Evolutionary conservation across 192 early-diverging fungal genomes (phyloP), one percentile per base, ranked within the genome.

Genomic region (Podila epigama): DNA sequence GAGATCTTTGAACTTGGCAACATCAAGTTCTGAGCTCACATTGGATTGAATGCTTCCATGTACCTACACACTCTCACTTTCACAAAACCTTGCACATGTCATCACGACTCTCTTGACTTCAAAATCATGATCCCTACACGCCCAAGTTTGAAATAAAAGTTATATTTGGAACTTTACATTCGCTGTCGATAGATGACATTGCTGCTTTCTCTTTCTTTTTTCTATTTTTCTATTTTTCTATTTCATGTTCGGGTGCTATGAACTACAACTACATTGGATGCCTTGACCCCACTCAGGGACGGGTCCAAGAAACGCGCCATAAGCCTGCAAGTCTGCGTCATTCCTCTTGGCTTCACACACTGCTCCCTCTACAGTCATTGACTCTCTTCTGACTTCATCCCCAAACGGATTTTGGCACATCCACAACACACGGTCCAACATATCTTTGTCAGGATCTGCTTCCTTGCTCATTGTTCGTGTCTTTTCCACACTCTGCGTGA

Each of bases 251-350:
- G 31, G 6, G 2, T 3, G 32, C 36, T 88, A 94, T 0, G 91
- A 92, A 22, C 90, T 92, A 55, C 92, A 94, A 34, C 87, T 89
- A 66, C 91, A 91, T 55, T 91, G 87, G 33, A 94, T 69, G 9
- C 84, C 86, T 42, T 83, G 71, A 40, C 86, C 90, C 90, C 88
- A 90, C 11, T 79, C 51, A 0, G 88, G 89, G 11, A 89, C 88
- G 25, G 83, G 82, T 29, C 72, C 72, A 0, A 84, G 81, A 51
- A 82, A 82, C 34, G 83, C 83, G 7, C 56, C 63, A 40, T 86
- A 81, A 13, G 56, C 69, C 5, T 79, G 66, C 20, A 73, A 50
- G 35, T 83, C 52, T 40, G 75, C 58, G 33, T 68, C 59, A 11
- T 70, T 63, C 22, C 63, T 57, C 36, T 64, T 57, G 40, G 66